Evolutionary conservation across 1,139 yeast genomes (phyloP), one percentile per base, ranked within the genome.

Genomic region (Sugiyamaella sp.): DNA sequence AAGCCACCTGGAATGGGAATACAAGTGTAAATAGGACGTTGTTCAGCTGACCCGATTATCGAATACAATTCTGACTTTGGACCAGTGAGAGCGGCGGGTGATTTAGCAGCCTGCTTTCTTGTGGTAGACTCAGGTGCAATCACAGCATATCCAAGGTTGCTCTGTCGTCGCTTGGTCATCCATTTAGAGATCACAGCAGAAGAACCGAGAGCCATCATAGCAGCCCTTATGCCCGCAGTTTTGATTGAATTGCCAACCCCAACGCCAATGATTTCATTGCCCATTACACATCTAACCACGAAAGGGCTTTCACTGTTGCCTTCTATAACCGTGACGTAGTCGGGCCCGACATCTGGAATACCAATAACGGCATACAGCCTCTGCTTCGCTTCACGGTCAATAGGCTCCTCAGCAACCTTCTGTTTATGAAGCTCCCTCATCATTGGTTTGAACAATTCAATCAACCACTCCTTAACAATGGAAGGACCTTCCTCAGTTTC

Each of bases 291-390:
- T 51, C 82, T 81, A 5, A 91, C 95, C 3, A 77, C 72, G 61
- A 80, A 85, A 21, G 48, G 48, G 2, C 77, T 72, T 1, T 86
- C 85, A 19, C 41, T 42, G 25, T 42, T 24, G 53, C 82, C 82
- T 10, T 84, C 83, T 19, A 77, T 74, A 27, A 72, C 69, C 4
- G 48, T 44, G 6, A 78, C 72, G 65, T 93, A 93, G 35, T 74
- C 76, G 0, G 96, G 86, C 37, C 82, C 84, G 55, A 79, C 71
- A 3, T 81, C 78, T 0, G 93, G 91, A 42, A 84, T 80, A 0
- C 97, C 97, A 50, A 93, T 82, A 50, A 86, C 72, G 1, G 90
- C 82, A 65, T 93, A 91, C 16, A 93, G 74, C 57, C 84, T 85
- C 17, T 84, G 80, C 64, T 91, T 93, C n/a, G 95, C 89, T 47